Base-by-base conservation (phyloP, 2,329 filamentous ascomycete genomes). In the Monosporascus sp. region DNA sequence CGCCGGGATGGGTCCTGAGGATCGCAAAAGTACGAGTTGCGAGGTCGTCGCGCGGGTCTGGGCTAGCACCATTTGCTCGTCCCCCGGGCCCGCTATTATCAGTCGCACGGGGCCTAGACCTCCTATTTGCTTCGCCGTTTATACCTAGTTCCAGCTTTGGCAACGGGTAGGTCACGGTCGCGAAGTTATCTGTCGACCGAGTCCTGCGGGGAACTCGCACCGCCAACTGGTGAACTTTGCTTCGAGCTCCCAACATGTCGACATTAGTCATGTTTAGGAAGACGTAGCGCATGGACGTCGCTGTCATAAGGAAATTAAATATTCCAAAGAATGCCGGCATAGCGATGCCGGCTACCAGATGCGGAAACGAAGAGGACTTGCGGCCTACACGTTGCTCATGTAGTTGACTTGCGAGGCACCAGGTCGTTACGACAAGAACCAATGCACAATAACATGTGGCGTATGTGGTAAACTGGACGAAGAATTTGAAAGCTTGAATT, bases 401-500 rank as follows among this genome's bases (percentile, higher is more conserved):
- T 20, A 72, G 68, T 49, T 83, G 74, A 50, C 84, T 77, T 3
- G 75, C 78, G 3, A 91, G 69, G 55, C 84, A 86, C 51, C 86
- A 81, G 2, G 83, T 84, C 55, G 84, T 74, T 1, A 86, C 76
- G 22, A 84, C 79, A 48, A 95, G 70, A 9, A 81, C 71, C 54
- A 89, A 80, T 3, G 75, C 69, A 59, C 86, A 90, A 61, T 86
- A 89, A 4, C 90, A 62, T 5, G 82, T 73, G 1, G 84, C 84
- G 67, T 94, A 96, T 44, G 82, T 79, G 17, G 85, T 84, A 65
- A 97, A 96, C 60, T 97, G 94, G 11, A 91, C 75, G 65, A 99
- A 97, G 70, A 90, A 97, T 63, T 97, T 97, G 74, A 93, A 92
- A 2, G 86, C 81, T 83, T 53, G 9, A 38, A n/a, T 76, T 1